Evolutionary conservation across 176 grass and related monocot genomes (phyloP), one percentile per base, ranked within the genome.

Genomic region (Typha latifolia): DNA sequence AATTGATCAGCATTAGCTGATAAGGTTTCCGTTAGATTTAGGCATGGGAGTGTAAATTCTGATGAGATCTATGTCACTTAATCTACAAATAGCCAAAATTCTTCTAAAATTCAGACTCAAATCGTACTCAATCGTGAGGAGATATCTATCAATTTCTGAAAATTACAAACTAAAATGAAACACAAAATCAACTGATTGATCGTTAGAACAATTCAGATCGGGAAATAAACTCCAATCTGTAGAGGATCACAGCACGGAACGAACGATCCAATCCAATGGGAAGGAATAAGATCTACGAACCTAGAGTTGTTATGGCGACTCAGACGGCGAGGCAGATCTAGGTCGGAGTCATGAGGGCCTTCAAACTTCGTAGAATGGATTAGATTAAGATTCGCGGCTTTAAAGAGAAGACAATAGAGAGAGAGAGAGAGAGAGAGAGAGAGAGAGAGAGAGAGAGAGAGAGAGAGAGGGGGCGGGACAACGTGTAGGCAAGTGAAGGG

Each of bases 241-340:
- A 59, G 20, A 57, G 2, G 0, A 59, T 59, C 22, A 59, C 11
- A 11, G 5, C 5, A 43, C 37, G 37, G 37, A 43, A 3, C 18
- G 20, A 22, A 59, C 10, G 53, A 16, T 57, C 15, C 15, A 20
- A 59, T 59, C 53, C 53, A 59, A 59, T 59, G 53, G 53, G 11
- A 59, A 59, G 53, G 15, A 59, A 59, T 2, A 59, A 59, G 53
- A 59, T 21, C 53, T 59, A 59, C 53, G 53, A 16, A 59, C 53
- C 53, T 16, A 59, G n/a, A 59, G 53, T 2, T 19, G 15, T 9
- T 59, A n/a, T 10, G 16, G 53, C 18, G 20, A 59, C 53, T 59
- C 53, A 3, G n/a, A 22, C 22, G 18, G 53, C 53, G 53, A 59
- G 10, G 53, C 20, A 1, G 53, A 59, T 59, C 9, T 21, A 11